These are phyloP conservation scores for Pyrus communis DNA, from an alignment of 306 rosid genomes.

Conservation along the genomic window DNA sequence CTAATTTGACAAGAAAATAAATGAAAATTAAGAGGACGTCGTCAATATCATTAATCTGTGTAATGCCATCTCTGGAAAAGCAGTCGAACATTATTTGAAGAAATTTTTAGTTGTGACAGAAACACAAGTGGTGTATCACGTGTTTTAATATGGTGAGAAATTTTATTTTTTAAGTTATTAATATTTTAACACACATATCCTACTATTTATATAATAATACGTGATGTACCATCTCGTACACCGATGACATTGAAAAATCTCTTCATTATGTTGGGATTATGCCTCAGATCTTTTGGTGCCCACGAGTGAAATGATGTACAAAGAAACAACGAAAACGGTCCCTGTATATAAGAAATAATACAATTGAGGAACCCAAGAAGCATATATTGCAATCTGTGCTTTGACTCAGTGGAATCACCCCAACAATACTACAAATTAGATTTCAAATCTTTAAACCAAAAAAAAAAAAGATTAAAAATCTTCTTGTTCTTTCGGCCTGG, in stretches of 20 bases:
- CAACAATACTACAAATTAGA: not conserved
- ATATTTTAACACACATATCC: too few species aligned
- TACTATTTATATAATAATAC: too few species aligned
- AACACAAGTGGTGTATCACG: too few species aligned
- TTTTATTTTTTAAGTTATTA: too few species aligned
- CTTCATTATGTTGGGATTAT: not conserved
- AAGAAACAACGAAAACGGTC: not conserved
- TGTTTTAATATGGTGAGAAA: too few species aligned
- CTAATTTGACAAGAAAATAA: too few species aligned
- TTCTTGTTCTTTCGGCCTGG: not conserved
- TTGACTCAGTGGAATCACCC: slow-evolving; percentile 13
- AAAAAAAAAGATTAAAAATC: not conserved
- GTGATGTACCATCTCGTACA: too few species aligned
- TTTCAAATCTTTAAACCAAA: not conserved
- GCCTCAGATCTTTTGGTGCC: not conserved
- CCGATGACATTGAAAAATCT: too few species aligned
- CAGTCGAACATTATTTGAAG: not conserved
- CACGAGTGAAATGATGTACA: not conserved
- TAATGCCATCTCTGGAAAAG: not conserved
- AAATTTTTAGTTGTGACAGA: too few species aligned
- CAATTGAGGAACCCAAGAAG: slow-evolving; percentile 10
- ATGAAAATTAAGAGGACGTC: too few species aligned
- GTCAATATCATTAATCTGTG: not conserved
- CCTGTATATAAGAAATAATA: not conserved
- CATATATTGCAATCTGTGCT: slow-evolving; percentile 20